Conservation (phyloP, 345 rosid genomes). For the Gossypium herbaceum region DNA sequence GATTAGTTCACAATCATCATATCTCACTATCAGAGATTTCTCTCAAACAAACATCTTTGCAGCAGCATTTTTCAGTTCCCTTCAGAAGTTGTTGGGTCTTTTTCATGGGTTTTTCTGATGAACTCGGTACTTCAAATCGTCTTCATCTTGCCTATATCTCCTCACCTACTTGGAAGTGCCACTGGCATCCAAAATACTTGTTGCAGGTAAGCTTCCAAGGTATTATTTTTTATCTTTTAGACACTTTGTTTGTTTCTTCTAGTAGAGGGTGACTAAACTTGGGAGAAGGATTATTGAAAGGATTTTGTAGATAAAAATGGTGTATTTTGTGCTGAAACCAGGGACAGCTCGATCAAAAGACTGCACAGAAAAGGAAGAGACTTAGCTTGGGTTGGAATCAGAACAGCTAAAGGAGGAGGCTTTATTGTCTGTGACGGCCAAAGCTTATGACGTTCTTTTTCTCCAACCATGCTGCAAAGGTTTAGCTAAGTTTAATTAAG, state of each 20-base stretch:
- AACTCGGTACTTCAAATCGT: slow-evolving; percentile 30
- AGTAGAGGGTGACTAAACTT: slow-evolving; percentile 29
- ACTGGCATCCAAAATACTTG: slow-evolving; percentile 6
- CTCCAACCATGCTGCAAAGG: too few species aligned
- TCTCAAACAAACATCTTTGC: neutral
- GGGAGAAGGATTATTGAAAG: slow-evolving; percentile 37
- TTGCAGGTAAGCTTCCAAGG: too few species aligned
- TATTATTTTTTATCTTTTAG: too few species aligned
- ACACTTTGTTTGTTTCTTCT: neutral
- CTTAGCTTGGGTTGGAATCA: slow-evolving; percentile 36
- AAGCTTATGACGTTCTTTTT: too few species aligned
- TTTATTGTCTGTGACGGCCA: slow-evolving; percentile 17
- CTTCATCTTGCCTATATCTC: slow-evolving; percentile 44
- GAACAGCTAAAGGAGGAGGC: slow-evolving; percentile 28
- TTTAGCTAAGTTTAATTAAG: neutral
- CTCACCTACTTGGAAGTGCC: slow-evolving; percentile 28
- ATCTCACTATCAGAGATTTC: neutral
- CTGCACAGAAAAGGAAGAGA: slow-evolving; percentile 34
- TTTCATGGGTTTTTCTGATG: slow-evolving; percentile 13
- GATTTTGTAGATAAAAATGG: slow-evolving; percentile 30
- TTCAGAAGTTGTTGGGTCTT: neutral
- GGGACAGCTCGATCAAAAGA: slow-evolving; percentile 53
- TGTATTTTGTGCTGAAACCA: slow-evolving; percentile 31
- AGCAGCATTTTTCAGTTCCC: neutral
- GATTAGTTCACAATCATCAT: neutral